Evolutionary conservation across 2,329 filamentous ascomycete species (phyloP).

Genomic region (Blumeriella jaapii): DNA sequence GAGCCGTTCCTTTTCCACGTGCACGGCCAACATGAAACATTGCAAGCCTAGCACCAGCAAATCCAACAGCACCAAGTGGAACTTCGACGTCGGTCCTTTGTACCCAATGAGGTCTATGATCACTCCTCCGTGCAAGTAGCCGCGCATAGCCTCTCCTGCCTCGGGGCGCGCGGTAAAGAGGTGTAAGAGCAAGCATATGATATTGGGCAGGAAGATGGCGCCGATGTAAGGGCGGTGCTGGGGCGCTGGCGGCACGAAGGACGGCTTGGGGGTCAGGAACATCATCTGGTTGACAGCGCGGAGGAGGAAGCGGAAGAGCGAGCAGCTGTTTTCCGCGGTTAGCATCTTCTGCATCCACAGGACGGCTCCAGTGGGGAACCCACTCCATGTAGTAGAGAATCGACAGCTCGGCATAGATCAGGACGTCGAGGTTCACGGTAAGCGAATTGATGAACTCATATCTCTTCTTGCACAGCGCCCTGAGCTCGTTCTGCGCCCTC

Average conservation of each 20-base stretch:
- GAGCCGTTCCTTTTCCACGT: conserved; percentile 47
- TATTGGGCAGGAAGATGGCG: conserved; percentile 45
- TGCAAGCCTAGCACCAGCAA: conserved; percentile 44
- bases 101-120: conserved; percentile 60
- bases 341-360: neutral
- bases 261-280: conserved; percentile 48
- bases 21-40: conserved; percentile 52
- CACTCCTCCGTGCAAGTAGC: conserved; percentile 56
- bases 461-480: conserved; percentile 40
- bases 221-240: conserved; percentile 43
- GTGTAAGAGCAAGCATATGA: conserved; percentile 50
- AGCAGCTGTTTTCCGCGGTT: conserved; percentile 38
- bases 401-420: conserved; percentile 54
- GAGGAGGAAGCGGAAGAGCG: conserved; percentile 49
- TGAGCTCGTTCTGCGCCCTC: conserved; percentile 28
- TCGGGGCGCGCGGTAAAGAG: conserved; percentile 41
- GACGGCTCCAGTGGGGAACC: conserved; percentile 21
- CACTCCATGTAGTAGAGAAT: conserved; percentile 63
- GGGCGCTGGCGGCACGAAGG: conserved; percentile 43
- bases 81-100: conserved; percentile 44
- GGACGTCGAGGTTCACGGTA: conserved; percentile 47
- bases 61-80: conserved; percentile 45
- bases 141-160: conserved; percentile 49
- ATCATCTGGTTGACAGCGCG: conserved; percentile 48
- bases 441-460: conserved; percentile 46